Conservation (phyloP, 73 alveolate species). For the Uronychia setigera region DNA sequence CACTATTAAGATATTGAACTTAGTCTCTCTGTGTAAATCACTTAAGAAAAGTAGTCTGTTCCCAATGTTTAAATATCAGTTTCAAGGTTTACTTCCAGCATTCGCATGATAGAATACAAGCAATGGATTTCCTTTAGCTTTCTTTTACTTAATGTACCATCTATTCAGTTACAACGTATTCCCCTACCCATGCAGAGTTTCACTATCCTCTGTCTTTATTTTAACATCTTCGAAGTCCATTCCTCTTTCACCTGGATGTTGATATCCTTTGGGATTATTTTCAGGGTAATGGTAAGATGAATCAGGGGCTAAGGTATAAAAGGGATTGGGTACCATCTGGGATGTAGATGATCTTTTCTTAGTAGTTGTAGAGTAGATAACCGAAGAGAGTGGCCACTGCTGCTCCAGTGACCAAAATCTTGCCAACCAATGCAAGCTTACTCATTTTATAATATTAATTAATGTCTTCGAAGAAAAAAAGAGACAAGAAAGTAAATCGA, state of each 20-base stretch:
- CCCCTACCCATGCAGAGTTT: slow-evolving; percentile 17
- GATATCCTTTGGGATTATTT: slow-evolving; percentile 39
- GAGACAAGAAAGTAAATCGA: too few species aligned
- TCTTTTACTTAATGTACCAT: slow-evolving; percentile 71
- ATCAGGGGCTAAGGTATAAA: too few species aligned
- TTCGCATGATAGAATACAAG: slow-evolving; percentile 95
- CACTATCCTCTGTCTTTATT: slow-evolving; percentile 37
- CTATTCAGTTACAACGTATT: slow-evolving; percentile 31
- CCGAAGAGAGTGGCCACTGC: background rate
- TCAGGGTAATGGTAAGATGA: slow-evolving; percentile 27
- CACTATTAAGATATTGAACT: slow-evolving; percentile 84
- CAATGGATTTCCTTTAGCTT: slow-evolving; percentile 22
- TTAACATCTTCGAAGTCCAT: slow-evolving; percentile 39
- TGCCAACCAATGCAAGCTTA: too few species aligned
- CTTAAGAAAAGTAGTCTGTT: slow-evolving; percentile 78
- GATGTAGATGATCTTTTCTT: slow-evolving; percentile 52
- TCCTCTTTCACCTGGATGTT: slow-evolving; percentile 47
- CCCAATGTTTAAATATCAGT: slow-evolving; percentile 43
- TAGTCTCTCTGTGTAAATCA: slow-evolving; percentile 56
- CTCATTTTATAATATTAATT: too few species aligned
- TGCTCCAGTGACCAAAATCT: too few species aligned
- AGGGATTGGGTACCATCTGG: too few species aligned
- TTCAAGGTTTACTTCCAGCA: slow-evolving; percentile 88
- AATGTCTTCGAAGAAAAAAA: too few species aligned
- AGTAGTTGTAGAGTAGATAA: slow-evolving; percentile 4